Evolutionary conservation across 371 early-diverging fungal species (phyloP), one percentile per base, ranked within the genome.

Genomic region (Rhizomucor pusillus): DNA sequence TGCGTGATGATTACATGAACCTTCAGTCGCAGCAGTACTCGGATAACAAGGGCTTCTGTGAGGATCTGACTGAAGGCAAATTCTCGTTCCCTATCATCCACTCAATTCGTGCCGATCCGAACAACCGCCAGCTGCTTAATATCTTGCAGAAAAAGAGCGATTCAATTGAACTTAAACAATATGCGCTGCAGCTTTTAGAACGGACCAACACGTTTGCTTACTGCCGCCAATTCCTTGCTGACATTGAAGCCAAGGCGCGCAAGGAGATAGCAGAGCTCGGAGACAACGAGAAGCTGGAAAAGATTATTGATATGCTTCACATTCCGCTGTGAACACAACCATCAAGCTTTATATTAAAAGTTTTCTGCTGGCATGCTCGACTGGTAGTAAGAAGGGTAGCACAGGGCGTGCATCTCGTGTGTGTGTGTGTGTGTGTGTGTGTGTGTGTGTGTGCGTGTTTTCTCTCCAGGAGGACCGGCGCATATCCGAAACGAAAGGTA

Each of bases 41-140:
- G 7, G 83, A 90, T 41, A 91, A 89, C 74, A 98, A 98, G 65
- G 97, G 97, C 19, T 98, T 90, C 65, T 95, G 95, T 56, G 97
- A 98, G 73, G 99, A 98, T 65, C 66, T 98, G 57, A 94, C 95
- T 0, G 99, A 98, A 72, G 99, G 99, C 60, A 98, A 98, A 70
- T 98, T 95, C 68, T 95, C 96, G 9, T 97, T 90, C 61, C 94
- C 94, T 1, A 85, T 97, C 55, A 91, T 95, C 18, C 95, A 93
- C 59, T 87, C 90, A 12, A 91, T 96, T 45, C 82, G 84, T 0
- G 57, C 77, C 0, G 79, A 86, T 41, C 70, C 85, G 3, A 63
- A 60, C 43, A 86, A 82, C 53, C 77, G 84, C 6, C 89, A 90
- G 65, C 63, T 94, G 20, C 54, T 82, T 4, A 86, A 87, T 58